Evolutionary conservation across 2,329 filamentous ascomycete genomes (phyloP).

Genomic region (Nakataea oryzae): DNA sequence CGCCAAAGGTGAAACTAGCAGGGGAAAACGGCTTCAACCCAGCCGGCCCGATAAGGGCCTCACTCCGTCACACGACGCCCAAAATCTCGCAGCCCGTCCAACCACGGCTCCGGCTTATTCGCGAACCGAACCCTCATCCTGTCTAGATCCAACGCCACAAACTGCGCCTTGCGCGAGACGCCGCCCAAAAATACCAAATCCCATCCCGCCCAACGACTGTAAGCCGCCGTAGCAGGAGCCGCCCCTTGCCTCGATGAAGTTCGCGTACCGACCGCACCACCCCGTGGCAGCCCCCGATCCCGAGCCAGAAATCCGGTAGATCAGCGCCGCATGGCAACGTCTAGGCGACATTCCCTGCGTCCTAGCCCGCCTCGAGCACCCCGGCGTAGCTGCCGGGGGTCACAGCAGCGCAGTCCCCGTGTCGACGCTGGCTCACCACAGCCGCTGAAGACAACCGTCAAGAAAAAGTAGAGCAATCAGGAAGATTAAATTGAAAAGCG

Average conservation of each 20-base stretch:
- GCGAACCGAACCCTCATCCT: conserved; percentile 32
- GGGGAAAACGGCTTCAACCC: background rate
- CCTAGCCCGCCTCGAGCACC: conserved; percentile 23
- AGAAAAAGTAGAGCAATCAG: background rate
- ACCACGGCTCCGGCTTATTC: conserved; percentile 6
- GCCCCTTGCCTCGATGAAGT: conserved; percentile 23
- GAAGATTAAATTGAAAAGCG: background rate
- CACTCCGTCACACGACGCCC: too few species aligned
- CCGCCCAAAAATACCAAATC: conserved; percentile 18
- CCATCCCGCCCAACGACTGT: conserved; percentile 15
- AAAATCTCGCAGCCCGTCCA: background rate
- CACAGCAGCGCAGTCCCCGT: conserved; percentile 32
- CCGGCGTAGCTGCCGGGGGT: conserved; percentile 24
- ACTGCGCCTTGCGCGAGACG: conserved; percentile 19
- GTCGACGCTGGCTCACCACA: conserved; percentile 23
- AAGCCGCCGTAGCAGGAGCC: conserved; percentile 22
- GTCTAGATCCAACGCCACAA: conserved; percentile 21
- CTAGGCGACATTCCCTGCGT: conserved; percentile 21
- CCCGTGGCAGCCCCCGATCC: conserved; percentile 19
- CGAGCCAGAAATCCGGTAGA: conserved; percentile 23
- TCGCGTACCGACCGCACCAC: conserved; percentile 18
- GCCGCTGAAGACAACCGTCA: conserved; percentile 11
- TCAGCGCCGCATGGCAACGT: conserved; percentile 23
- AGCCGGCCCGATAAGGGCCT: too few species aligned
- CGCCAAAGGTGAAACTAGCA: too few species aligned